A percentile compares a stretch with the other conserved stretches of the same genome.
Evolutionary conservation across 73 alveolate species (phyloP).

Genomic region (Tetrahymena thermophila): DNA sequence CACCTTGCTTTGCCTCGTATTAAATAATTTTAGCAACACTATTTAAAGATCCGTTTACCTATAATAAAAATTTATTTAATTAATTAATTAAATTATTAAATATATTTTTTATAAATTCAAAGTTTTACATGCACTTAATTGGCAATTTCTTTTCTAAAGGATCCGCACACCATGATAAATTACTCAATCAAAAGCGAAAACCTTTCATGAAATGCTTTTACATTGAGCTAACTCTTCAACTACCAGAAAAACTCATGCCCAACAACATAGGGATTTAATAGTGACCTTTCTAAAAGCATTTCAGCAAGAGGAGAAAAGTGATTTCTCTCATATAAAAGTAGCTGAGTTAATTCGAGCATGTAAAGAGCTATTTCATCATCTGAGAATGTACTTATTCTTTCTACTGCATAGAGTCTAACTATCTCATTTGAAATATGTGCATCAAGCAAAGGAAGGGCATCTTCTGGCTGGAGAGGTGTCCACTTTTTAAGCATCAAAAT

Average conservation of each 20-base stretch:
- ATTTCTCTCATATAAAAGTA: constrained; percentile 85
- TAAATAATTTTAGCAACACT: constrained; percentile 17
- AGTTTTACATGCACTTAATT: not conserved
- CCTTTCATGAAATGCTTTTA: constrained; percentile 66
- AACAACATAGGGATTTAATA: constrained; percentile 84
- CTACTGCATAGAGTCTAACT: constrained; percentile 72
- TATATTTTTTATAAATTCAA: not conserved
- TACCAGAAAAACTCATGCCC: constrained; percentile 94
- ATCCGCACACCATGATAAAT: constrained; percentile 68
- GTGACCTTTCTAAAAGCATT: constrained; percentile 81
- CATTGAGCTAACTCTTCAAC: constrained; percentile 49
- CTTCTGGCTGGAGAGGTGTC: constrained; percentile 76
- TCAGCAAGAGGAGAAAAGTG: constrained; percentile 90
- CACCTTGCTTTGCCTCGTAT: not conserved
- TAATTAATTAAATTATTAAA: not conserved
- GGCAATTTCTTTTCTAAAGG: constrained; percentile 57
- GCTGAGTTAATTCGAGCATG: constrained; percentile 85
- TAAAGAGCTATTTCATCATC: constrained; percentile 89
- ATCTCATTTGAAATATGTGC: constrained; percentile 74
- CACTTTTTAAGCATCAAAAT: constrained; percentile 55
- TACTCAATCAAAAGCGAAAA: constrained; percentile 61
- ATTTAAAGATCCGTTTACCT: constrained; percentile 30
- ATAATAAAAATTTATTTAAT: not conserved
- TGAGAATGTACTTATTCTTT: constrained; percentile 43
- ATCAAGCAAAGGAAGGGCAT: constrained; percentile 72